phyloP scores from a whole-genome alignment of 148 eudicot genomes.

The Tetragonia tetragonoides region DNA sequence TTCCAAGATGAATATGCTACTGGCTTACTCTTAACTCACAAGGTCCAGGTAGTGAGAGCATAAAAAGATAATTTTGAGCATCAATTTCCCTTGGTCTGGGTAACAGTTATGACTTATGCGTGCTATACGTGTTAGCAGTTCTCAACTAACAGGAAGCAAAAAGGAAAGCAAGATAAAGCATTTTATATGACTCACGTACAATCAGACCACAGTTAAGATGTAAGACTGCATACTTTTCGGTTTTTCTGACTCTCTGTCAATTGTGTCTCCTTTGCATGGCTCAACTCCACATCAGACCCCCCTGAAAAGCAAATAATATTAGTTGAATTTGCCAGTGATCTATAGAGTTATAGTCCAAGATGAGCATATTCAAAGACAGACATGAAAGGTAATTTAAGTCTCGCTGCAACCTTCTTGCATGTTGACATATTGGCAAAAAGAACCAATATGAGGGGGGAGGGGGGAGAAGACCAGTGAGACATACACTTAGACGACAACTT shows the following conservation, averaged over 20 bases:
- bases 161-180: not conserved
- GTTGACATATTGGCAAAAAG: not conserved
- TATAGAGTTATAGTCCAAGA: constrained; percentile 2
- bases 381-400: not conserved
- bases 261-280: constrained; percentile 37
- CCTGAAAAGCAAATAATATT: constrained; percentile 16
- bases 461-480: not conserved
- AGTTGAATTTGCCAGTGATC: not conserved
- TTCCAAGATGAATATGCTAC: too few species aligned
- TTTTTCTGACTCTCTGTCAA: constrained; percentile 47
- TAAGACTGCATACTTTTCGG: constrained; percentile 42
- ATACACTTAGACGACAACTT: constrained; percentile 5
- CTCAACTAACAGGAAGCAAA: not conserved
- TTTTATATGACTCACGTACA: not conserved
- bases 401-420: not conserved
- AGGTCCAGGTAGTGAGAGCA: too few species aligned
- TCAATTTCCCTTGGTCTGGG: too few species aligned
- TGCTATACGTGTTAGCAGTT: not conserved
- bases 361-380: not conserved
- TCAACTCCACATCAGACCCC: constrained; percentile 33
- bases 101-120: not conserved
- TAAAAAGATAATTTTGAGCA: too few species aligned
- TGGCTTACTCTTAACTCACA: too few species aligned
- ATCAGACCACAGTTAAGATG: not conserved
- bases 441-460: not conserved